phyloP scores from a whole-genome alignment of 225 moss, liverwort and hornwort species.

The Antitrichia curtipendula region DNA sequence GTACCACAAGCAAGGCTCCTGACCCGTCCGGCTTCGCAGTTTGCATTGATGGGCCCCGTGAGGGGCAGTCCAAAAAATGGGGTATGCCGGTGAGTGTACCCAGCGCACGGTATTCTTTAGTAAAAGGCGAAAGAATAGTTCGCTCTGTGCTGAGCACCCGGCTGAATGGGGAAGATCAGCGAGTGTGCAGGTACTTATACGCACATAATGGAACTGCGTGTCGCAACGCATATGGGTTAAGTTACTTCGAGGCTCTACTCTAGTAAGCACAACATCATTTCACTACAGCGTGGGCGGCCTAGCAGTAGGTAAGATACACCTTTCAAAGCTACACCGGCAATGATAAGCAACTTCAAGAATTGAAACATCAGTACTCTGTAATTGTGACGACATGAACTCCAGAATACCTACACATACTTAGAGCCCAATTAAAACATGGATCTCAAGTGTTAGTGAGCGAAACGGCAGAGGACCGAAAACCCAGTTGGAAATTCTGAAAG shows the following conservation, averaged over 20 bases:
- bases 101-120: conserved; percentile 32
- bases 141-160: background rate
- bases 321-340: background rate
- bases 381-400: background rate
- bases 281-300: background rate
- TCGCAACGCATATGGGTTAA: background rate
- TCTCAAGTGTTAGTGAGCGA: background rate
- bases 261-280: background rate
- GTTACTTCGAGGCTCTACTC: too few species aligned
- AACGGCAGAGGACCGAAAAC: background rate
- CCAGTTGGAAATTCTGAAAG: too few species aligned
- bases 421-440: too few species aligned
- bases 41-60: background rate
- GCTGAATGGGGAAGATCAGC: fast-evolving
- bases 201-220: too few species aligned
- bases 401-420: background rate
- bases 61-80: background rate
- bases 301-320: background rate
- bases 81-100: background rate
- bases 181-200: background rate
- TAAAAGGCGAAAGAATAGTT: conserved; percentile 48
- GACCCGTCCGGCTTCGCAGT: fast-evolving
- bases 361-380: background rate
- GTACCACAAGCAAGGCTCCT: too few species aligned
- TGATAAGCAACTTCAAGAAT: too few species aligned